Conservation (phyloP, 345 rosid genomes). For the Citrus medica region DNA sequence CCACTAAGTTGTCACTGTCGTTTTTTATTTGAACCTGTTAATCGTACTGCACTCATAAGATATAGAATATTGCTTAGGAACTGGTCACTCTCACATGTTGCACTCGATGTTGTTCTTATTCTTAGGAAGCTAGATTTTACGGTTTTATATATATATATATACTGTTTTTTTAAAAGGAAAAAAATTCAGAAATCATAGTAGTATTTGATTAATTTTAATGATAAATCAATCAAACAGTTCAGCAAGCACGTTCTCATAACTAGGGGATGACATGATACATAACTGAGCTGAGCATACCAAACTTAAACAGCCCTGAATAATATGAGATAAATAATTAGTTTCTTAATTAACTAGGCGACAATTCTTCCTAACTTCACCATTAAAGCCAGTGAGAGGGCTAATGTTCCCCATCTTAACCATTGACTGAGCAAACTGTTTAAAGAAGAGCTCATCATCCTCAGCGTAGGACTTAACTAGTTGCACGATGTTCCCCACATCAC, state of each 20-base stretch:
- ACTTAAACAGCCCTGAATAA: not conserved
- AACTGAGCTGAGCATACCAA: not conserved
- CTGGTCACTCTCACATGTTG: too few relatives aligned
- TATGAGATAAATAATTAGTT: not conserved
- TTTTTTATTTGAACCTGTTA: too few relatives aligned
- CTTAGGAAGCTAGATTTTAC: too few relatives aligned
- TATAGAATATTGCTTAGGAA: too few relatives aligned
- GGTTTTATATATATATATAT: too few relatives aligned
- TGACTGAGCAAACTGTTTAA: constrained; percentile 57
- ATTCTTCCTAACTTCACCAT: constrained; percentile 61
- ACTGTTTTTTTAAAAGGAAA: too few relatives aligned
- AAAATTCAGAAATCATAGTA: not conserved
- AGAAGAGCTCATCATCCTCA: constrained; percentile 43
- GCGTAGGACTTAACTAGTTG: constrained; percentile 52
- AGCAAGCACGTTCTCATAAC: not conserved
- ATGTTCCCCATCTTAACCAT: constrained; percentile 84
- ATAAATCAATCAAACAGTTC: not conserved
- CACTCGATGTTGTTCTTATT: too few relatives aligned
- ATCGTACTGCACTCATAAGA: too few relatives aligned
- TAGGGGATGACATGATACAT: not conserved
- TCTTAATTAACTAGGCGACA: constrained; percentile 53
- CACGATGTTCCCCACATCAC: constrained; percentile 38
- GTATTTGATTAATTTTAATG: too few relatives aligned
- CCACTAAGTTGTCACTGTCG: too few relatives aligned
- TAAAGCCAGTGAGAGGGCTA: constrained; percentile 49